Evolutionary conservation across 306 rosid genomes (phyloP), one percentile per base, ranked within the genome.

Genomic region (Rubus parviflorus): DNA sequence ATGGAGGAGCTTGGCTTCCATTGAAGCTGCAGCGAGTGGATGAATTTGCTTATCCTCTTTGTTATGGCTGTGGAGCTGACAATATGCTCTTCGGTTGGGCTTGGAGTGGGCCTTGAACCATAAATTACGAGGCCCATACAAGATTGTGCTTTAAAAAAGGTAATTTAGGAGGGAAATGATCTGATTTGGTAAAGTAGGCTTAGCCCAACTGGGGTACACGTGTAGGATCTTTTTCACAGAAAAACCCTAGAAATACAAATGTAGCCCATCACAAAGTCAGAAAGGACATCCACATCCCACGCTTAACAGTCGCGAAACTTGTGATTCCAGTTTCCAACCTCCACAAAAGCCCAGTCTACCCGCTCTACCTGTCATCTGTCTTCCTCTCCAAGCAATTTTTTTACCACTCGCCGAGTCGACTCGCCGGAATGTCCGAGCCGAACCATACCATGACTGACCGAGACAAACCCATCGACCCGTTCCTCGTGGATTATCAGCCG

Each of bases 401-500:
- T 12, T 38, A n/a, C 52, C 30, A 41, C 66, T 73, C 53, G 11
- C 64, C 52, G 52, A 53, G 52, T 54, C 66, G 58, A 72, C 65
- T 42, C 43, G 68, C 25, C 68, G 56, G 54, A 30, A 19, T 5
- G 8, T 5, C 65, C 65, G 40, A n/a, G 9, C 62, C 20, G 25
- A 23, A n/a, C 20, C 41, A 10, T 2, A 23, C 66, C 57, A 56
- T 65, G 52, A 3, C 42, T 4, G 78, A 12, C 71, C 43, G 73
- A 42, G 76, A 25, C 54, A 42, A 70, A 72, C 83, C 56, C 47
- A 49, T 73, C 8, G 80, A 91, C 81, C 91, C 96, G 11, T 88
- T 92, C 60, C 97, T 89, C n/a, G 76, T 42, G 1, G 68, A 75
- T 11, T 92, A 86, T 61, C 88, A 89, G 56, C 91, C 96, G 0